A percentile compares a stretch with the other conserved stretches of the same genome.
Conservation (phyloP, 1,139 yeast genomes). For the Lizanozyma gosingica region DNA sequence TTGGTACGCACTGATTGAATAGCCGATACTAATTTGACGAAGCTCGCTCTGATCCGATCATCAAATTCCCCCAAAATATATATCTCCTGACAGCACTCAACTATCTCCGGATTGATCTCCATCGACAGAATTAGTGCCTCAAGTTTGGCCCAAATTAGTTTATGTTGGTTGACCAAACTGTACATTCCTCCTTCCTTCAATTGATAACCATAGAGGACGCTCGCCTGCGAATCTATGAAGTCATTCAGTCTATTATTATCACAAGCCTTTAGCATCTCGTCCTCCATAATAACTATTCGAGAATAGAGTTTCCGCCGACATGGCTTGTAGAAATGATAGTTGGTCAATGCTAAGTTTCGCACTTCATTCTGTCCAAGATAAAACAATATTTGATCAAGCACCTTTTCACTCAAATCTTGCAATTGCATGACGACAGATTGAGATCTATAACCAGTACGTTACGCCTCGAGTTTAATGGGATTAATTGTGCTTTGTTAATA, state of each 20-base stretch:
- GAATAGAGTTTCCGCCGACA: conserved; percentile 7
- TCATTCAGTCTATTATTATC: neutral
- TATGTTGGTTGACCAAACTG: neutral
- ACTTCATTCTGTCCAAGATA: conserved; percentile 11
- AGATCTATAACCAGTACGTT: no score
- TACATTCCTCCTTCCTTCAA: neutral
- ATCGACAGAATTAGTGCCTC: neutral
- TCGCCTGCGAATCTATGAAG: neutral
- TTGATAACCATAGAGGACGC: neutral
- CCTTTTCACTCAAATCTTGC: conserved; percentile 5
- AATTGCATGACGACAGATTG: no score
- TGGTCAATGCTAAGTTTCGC: conserved; percentile 9
- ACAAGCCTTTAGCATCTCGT: neutral
- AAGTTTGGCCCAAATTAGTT: neutral
- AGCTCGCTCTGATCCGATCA: neutral
- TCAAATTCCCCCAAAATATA: neutral
- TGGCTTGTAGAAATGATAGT: conserved; percentile 10
- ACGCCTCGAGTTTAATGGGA: no score
- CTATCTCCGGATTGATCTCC: neutral
- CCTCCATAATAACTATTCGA: neutral
- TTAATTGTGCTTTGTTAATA: no score
- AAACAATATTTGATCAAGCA: conserved; percentile 7
- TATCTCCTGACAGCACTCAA: neutral
- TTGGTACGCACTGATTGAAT: neutral
- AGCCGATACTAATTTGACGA: neutral